Base-by-base conservation (phyloP, 495 filamentous ascomycete species). In the Aspergillus asperescens region DNA sequence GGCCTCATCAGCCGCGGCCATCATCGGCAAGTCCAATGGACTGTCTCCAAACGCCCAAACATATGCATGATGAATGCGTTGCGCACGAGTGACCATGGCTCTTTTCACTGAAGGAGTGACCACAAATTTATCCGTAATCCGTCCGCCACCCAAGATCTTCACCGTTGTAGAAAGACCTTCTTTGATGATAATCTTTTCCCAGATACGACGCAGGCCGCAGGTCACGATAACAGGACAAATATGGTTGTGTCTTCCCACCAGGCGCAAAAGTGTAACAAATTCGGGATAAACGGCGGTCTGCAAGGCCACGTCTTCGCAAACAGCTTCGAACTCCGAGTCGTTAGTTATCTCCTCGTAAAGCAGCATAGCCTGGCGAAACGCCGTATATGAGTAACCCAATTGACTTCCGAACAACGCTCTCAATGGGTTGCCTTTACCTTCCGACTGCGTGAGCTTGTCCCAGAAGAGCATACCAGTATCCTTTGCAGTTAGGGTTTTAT, bases 31-130 rank as follows among this genome's bases (percentile, higher is more conserved):
- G 60, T 87, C 84, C 25, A 84, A 50, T 1, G 72, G 71, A 59
- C 82, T 81, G 56, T 86, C 82, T 48, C 85, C 82, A 58, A 87
- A 82, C 0, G 81, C 83, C 63, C 74, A 80, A 19, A 83, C 76
- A 39, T 74, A 65, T 22, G 72, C 34, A 0, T 67, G 9, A 48
- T 76, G 54, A 8, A 7, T 7, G 5, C 61, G 25, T 48, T 62
- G 60, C 22, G 86, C 59, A 46, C 56, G 68, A 15, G 31, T 48
- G 1, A 82, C 77, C 38, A 86, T 16, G 7, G 52, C 62, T 4
- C 60, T 70, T 63, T 86, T 88, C 24, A 81, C 62, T 7, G 52
- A 60, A 16, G 73, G 62, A 10, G 76, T 84, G 28, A 86, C 66
- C 37, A 87, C 69, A 40, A 75, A 62, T 0, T 60, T 70, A 53